These are phyloP conservation scores for Termitomyces titanicus DNA, from an alignment of 768 basidiomycete genomes.

Conservation along the genomic window DNA sequence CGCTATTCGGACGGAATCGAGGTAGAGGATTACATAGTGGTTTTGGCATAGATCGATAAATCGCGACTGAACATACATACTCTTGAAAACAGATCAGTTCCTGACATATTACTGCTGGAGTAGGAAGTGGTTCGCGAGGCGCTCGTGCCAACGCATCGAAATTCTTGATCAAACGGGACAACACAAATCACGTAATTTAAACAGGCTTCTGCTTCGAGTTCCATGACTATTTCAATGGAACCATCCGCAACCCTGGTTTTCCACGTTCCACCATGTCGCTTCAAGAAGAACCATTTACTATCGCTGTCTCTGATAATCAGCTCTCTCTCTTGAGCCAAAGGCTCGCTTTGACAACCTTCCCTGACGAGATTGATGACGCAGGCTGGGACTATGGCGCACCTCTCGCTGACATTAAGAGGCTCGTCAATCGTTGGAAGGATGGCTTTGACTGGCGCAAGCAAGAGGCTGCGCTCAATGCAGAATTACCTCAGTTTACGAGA, in stretches of 20 bases:
- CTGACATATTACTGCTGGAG: too few species aligned
- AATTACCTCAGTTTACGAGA: constrained; percentile 52
- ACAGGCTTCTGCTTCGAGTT: too few species aligned
- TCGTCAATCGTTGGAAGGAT: constrained; percentile 42
- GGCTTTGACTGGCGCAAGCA: constrained; percentile 55
- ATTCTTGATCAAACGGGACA: too few species aligned
- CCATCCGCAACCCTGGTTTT: not conserved
- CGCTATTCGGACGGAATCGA: too few species aligned
- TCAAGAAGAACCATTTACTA: constrained; percentile 34
- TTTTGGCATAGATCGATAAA: too few species aligned
- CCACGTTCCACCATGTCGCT: constrained; percentile 1
- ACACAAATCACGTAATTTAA: too few species aligned
- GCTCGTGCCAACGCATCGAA: too few species aligned
- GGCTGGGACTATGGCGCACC: constrained; percentile 48
- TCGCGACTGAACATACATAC: too few species aligned
- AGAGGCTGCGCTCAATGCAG: constrained; percentile 47
- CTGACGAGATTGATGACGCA: constrained; percentile 52
- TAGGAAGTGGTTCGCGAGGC: too few species aligned
- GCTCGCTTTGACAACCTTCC: constrained; percentile 43
- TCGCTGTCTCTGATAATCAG: constrained; percentile 40
- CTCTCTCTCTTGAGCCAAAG: constrained; percentile 39
- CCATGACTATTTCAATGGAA: not conserved
- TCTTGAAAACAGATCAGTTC: too few species aligned
- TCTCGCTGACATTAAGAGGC: constrained; percentile 42
- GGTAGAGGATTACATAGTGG: too few species aligned